Conservation (phyloP, 2,329 filamentous ascomycete species). For the Pseudofabraea citricarpa region DNA sequence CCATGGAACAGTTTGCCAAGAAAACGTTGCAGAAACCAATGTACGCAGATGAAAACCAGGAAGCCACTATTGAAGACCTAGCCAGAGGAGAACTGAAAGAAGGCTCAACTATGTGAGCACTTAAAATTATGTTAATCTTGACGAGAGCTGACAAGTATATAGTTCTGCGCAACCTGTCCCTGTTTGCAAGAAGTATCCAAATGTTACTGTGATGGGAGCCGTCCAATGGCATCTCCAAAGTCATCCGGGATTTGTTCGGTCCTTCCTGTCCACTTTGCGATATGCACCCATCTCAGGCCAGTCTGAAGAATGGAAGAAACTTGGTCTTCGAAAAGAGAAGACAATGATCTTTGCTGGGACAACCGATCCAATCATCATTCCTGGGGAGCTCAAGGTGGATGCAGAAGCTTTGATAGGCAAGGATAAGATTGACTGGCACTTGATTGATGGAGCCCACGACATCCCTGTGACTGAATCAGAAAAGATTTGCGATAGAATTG, state of each 20-base stretch:
- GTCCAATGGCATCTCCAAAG: slow-evolving; percentile 52
- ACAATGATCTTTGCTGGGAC: slow-evolving; percentile 37
- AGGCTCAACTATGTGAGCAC: background rate
- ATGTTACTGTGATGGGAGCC: slow-evolving; percentile 4
- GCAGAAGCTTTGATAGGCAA: slow-evolving; percentile 44
- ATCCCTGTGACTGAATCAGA: slow-evolving; percentile 51
- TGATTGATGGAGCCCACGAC: slow-evolving; percentile 50
- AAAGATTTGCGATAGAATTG: slow-evolving; percentile 39
- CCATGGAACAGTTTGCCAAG: background rate
- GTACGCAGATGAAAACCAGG: background rate
- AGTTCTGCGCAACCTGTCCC: too few relatives aligned
- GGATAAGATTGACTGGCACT: slow-evolving; percentile 37
- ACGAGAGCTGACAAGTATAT: too few relatives aligned
- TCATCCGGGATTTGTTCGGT: slow-evolving; percentile 51
- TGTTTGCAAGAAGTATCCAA: slow-evolving; percentile 1
- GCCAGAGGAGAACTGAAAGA: background rate
- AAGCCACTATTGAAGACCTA: background rate
- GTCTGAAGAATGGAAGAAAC: slow-evolving; percentile 42
- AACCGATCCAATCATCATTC: slow-evolving; percentile 46
- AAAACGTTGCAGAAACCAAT: slow-evolving; percentile 1
- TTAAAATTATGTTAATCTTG: too few relatives aligned
- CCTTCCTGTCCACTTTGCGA: slow-evolving; percentile 53
- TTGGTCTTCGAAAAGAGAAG: slow-evolving; percentile 44
- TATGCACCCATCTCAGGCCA: slow-evolving; percentile 49
- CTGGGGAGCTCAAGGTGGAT: slow-evolving; percentile 41